Percentiles rank a stretch among this genome's conserved stretches.
Conservation (phyloP, 805 yeast species). For the Wickerhamiella slavikovae region DNA sequence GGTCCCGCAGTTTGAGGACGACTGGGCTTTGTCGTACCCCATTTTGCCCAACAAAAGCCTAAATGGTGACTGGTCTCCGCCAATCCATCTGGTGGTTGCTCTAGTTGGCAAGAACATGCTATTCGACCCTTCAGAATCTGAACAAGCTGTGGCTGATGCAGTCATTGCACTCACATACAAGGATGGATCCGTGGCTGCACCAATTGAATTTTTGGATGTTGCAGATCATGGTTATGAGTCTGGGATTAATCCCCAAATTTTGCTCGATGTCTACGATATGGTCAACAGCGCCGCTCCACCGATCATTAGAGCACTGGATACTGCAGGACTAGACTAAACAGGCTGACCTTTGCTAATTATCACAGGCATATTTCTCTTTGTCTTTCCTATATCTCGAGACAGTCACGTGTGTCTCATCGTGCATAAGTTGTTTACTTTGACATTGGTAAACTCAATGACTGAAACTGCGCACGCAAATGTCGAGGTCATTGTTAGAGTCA, state of each 20-base stretch:
- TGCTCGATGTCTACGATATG: slow-evolving; percentile 35
- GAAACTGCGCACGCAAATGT: too few relatives aligned
- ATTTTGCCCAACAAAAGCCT: too few relatives aligned
- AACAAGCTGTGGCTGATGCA: slow-evolving; percentile 71
- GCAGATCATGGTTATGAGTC: slow-evolving; percentile 34
- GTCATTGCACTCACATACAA: slow-evolving; percentile 61
- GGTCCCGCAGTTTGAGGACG: slow-evolving; percentile 79
- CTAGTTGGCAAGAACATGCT: slow-evolving; percentile 48
- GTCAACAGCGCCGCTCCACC: slow-evolving; percentile 40
- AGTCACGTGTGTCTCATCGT: too few relatives aligned
- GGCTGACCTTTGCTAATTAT: too few relatives aligned
- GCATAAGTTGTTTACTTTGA: background rate
- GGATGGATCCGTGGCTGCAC: slow-evolving; percentile 46
- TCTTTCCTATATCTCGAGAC: too few relatives aligned
- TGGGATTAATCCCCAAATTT: slow-evolving; percentile 10
- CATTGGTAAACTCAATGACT: too few relatives aligned
- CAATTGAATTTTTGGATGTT: slow-evolving; percentile 48
- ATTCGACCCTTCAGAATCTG: slow-evolving; percentile 77
- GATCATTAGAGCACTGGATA: slow-evolving; percentile 24
- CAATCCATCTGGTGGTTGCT: slow-evolving; percentile 58
- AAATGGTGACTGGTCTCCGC: slow-evolving; percentile 35
- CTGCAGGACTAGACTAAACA: too few relatives aligned
- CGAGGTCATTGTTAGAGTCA: too few relatives aligned
- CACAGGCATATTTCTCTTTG: too few relatives aligned
- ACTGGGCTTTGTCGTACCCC: slow-evolving; percentile 41